phyloP scores from a whole-genome alignment of 1,139 yeast species.

The Martiniozyma asiatica region DNA sequence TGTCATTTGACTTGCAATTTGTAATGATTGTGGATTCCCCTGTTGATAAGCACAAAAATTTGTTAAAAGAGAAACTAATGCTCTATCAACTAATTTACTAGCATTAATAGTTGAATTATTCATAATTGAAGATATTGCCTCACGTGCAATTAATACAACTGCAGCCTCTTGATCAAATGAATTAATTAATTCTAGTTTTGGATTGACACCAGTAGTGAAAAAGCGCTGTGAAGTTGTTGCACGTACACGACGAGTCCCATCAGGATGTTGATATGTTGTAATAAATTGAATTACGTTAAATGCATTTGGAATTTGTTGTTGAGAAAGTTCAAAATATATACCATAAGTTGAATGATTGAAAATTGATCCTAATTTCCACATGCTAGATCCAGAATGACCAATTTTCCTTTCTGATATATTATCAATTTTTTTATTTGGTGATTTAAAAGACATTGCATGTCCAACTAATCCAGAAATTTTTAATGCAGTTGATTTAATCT shows the following conservation, averaged over 20 bases:
- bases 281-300: constrained; percentile 51
- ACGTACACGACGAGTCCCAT: constrained; percentile 36
- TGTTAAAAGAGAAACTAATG: constrained; percentile 67
- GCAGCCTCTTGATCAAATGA: constrained; percentile 36
- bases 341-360: constrained; percentile 49
- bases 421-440: constrained; percentile 16
- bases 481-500: constrained; percentile 39
- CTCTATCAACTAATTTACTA: constrained; percentile 74
- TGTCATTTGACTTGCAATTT: constrained; percentile 61
- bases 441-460: constrained; percentile 30
- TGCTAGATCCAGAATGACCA: constrained; percentile 44
- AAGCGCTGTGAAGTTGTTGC: constrained; percentile 31
- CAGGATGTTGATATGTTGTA: constrained; percentile 60
- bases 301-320: constrained; percentile 21
- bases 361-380: constrained; percentile 50
- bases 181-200: constrained; percentile 14
- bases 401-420: constrained; percentile 14
- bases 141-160: constrained; percentile 46
- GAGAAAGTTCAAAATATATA: constrained; percentile 41
- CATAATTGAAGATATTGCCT: constrained; percentile 33
- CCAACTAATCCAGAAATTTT: constrained; percentile 50
- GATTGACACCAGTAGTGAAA: constrained; percentile 16
- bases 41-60: constrained; percentile 72
- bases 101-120: constrained; percentile 58
- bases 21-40: constrained; percentile 60